Conservation (phyloP, 768 basidiomycete species). For the Macrolepiota fuliginosa region DNA sequence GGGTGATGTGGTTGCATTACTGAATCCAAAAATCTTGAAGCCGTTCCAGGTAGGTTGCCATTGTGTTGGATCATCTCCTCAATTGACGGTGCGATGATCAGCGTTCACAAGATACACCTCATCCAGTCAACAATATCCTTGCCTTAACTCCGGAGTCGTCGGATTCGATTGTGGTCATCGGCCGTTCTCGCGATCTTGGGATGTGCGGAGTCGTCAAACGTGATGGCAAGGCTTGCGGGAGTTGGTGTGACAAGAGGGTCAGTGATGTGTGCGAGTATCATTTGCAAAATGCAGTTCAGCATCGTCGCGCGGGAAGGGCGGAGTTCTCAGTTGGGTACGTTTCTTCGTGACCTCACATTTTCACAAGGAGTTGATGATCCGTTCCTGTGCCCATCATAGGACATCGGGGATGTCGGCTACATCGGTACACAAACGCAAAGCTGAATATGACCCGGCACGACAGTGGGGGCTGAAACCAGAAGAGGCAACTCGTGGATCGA, state of each 20-base stretch:
- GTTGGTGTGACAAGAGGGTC: constrained; percentile 90
- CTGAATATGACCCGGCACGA: constrained; percentile 63
- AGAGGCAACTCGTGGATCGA: constrained; percentile 40
- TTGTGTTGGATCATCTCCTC: neutral
- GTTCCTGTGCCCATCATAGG: constrained; percentile 31
- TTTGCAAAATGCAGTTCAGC: constrained; percentile 75
- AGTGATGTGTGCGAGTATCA: constrained; percentile 92
- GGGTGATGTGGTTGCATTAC: constrained; percentile 86
- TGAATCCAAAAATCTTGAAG: constrained; percentile 86
- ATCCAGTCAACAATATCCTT: constrained; percentile 79
- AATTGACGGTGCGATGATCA: constrained; percentile 19
- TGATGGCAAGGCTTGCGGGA: constrained; percentile 79
- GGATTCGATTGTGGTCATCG: constrained; percentile 79
- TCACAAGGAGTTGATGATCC: neutral
- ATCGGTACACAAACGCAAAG: constrained; percentile 48
- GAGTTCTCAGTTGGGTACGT: constrained; percentile 85
- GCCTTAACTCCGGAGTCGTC: constrained; percentile 85
- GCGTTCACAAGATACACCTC: constrained; percentile 55
- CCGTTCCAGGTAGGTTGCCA: constrained; percentile 68
- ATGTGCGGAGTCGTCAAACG: constrained; percentile 75
- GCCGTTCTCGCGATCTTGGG: constrained; percentile 83
- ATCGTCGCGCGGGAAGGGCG: constrained; percentile 69
- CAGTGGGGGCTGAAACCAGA: constrained; percentile 75
- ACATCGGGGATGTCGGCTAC: constrained; percentile 69
- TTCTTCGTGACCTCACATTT: neutral